phyloP scores from a whole-genome alignment of 345 rosid genomes.

The Boechera retrofracta region DNA sequence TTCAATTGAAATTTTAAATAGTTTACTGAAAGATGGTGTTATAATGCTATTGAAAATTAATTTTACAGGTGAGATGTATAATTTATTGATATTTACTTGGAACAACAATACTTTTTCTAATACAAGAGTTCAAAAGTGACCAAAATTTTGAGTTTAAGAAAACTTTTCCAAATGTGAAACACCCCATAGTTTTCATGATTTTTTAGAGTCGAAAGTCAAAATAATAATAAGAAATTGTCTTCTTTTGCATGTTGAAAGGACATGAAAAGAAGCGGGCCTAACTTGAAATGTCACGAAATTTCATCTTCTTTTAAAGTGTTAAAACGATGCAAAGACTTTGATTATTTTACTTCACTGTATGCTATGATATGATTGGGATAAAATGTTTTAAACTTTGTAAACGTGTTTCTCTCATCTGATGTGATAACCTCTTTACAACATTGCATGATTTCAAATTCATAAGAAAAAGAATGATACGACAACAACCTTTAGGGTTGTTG shows the following conservation, averaged over 20 bases:
- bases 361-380: slow-evolving; percentile 7
- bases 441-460: slow-evolving; percentile 10
- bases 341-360: slow-evolving; percentile 4
- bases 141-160: too few species aligned
- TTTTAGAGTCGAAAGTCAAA: too few species aligned
- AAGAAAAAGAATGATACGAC: slow-evolving; percentile 9
- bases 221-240: too few species aligned
- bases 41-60: too few species aligned
- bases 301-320: slow-evolving; percentile 1
- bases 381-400: slow-evolving; percentile 12
- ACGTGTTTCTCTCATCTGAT: slow-evolving; percentile 31
- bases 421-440: slow-evolving; percentile 23
- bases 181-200: too few species aligned
- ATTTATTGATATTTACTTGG: too few species aligned
- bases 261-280: not conserved
- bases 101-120: too few species aligned
- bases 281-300: slow-evolving; percentile 3
- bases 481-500: slow-evolving; percentile 27
- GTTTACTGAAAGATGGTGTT: too few species aligned
- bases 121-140: too few species aligned
- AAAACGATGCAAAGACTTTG: not conserved
- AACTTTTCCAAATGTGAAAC: too few species aligned
- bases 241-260: not conserved
- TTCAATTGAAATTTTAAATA: too few species aligned
- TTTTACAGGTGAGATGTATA: too few species aligned